A percentile compares a stretch with the other conserved stretches of the same genome.
phyloP scores from a whole-genome alignment of 1,139 yeast genomes.

The Magnusiomyces sp. region DNA sequence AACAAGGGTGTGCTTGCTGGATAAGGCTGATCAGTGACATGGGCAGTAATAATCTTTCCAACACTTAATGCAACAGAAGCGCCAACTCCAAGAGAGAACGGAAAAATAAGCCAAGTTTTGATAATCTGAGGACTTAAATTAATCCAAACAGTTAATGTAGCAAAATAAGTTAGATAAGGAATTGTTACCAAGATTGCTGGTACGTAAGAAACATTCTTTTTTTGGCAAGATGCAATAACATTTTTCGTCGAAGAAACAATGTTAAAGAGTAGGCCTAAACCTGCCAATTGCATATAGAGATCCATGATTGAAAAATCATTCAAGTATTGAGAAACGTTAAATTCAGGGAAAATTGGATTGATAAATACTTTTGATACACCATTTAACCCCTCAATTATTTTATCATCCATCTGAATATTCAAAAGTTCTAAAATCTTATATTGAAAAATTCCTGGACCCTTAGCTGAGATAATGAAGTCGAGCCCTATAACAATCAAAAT shows the following conservation, averaged over 20 bases:
- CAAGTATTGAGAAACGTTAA: conserved; percentile 12
- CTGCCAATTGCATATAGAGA: conserved; percentile 43
- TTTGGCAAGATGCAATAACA: conserved; percentile 47
- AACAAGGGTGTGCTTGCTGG: conserved; percentile 67
- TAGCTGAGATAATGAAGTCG: conserved; percentile 54
- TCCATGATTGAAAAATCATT: conserved; percentile 31
- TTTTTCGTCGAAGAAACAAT: conserved; percentile 64
- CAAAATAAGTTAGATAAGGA: conserved; percentile 66
- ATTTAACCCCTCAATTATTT: no score
- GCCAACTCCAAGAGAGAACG: conserved; percentile 63
- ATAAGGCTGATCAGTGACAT: conserved; percentile 69
- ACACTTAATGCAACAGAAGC: conserved; percentile 73
- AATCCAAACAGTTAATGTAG: conserved; percentile 42
- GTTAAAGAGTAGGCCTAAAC: conserved; percentile 56
- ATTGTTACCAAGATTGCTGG: conserved; percentile 54
- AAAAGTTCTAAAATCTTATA: conserved; percentile 25
- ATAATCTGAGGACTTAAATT: conserved; percentile 41
- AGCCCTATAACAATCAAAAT: conserved; percentile 54
- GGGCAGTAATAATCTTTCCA: conserved; percentile 84
- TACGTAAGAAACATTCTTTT: conserved; percentile 26
- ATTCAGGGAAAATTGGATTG: neutral
- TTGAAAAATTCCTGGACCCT: conserved; percentile 64
- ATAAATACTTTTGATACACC: no score
- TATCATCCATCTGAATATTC: conserved; percentile 2
- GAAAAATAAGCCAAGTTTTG: conserved; percentile 37